Evolutionary conservation across 2,329 filamentous ascomycete species (phyloP).

Genomic region (Pestalotiopsis sp.): DNA sequence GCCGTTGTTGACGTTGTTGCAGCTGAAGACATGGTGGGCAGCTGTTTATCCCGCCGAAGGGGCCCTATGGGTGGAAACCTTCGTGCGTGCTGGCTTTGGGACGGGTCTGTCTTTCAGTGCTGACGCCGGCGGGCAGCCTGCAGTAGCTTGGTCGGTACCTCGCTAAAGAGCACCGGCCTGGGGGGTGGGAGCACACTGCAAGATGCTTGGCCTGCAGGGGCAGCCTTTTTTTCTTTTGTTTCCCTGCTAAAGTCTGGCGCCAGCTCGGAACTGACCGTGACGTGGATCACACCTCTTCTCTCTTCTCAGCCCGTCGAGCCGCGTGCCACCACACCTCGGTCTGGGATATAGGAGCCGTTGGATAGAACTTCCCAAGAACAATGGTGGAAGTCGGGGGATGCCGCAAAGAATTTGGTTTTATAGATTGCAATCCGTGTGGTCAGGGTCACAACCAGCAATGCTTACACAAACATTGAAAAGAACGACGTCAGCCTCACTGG

Average conservation of each 20-base stretch:
- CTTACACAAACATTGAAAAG: neutral
- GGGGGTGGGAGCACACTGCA: neutral
- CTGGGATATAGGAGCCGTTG: neutral
- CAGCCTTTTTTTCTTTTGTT: neutral
- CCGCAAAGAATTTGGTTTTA: neutral
- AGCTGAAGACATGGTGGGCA: conserved; percentile 35
- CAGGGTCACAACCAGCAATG: neutral
- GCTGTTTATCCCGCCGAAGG: conserved; percentile 14
- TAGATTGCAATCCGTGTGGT: neutral
- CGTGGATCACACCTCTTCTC: neutral
- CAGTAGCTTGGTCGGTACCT: neutral
- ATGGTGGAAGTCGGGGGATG: neutral
- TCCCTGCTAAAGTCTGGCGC: neutral
- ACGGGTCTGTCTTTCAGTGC: neutral
- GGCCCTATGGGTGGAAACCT: neutral
- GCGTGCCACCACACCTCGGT: neutral
- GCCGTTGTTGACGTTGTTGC: conserved; percentile 33
- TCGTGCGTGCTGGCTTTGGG: neutral
- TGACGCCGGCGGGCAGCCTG: neutral
- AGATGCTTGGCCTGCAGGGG: neutral
- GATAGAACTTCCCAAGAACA: neutral
- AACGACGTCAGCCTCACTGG: neutral
- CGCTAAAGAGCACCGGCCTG: neutral
- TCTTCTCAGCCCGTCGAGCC: neutral
- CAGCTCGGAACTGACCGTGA: neutral